Percentiles rank a stretch among this genome's conserved stretches.
Evolutionary conservation across 2,329 filamentous ascomycete species (phyloP).

Genomic region (Microdochium paspali): DNA sequence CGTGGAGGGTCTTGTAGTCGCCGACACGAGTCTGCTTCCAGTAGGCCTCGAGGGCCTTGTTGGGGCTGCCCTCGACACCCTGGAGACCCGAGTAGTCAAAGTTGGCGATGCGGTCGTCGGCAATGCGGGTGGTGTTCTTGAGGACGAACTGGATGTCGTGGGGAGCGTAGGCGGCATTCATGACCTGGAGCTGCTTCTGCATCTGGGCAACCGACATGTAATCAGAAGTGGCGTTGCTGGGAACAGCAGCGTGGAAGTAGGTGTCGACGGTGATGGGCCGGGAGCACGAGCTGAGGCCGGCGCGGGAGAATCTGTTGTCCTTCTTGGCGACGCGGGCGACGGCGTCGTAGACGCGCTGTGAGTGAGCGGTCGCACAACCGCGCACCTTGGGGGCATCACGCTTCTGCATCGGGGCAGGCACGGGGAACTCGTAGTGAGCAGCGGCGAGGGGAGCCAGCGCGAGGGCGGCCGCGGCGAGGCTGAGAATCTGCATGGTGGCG

Average conservation of each 20-base stretch:
- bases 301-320: background rate
- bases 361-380: background rate
- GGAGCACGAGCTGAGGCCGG: background rate
- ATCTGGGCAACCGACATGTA: slow-evolving; percentile 1
- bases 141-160: slow-evolving; percentile 3
- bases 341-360: background rate
- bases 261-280: background rate
- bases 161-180: slow-evolving; percentile 1
- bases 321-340: background rate
- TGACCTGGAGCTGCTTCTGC: slow-evolving; percentile 1
- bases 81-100: background rate
- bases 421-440: background rate
- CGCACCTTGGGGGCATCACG: background rate
- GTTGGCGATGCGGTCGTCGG: slow-evolving; percentile 1
- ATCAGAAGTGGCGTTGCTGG: background rate
- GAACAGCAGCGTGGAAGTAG: background rate
- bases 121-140: background rate
- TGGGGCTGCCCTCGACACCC: background rate
- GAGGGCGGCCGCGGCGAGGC: background rate
- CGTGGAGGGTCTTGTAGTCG: slow-evolving; percentile 2
- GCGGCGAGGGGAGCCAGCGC: slow-evolving; percentile 1
- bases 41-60: slow-evolving; percentile 1
- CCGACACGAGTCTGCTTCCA: slow-evolving; percentile 1
- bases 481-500: background rate
- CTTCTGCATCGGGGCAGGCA: background rate